These are phyloP conservation scores for Phylloporus arenicola DNA, from an alignment of 768 basidiomycete species.

Conservation along the genomic window DNA sequence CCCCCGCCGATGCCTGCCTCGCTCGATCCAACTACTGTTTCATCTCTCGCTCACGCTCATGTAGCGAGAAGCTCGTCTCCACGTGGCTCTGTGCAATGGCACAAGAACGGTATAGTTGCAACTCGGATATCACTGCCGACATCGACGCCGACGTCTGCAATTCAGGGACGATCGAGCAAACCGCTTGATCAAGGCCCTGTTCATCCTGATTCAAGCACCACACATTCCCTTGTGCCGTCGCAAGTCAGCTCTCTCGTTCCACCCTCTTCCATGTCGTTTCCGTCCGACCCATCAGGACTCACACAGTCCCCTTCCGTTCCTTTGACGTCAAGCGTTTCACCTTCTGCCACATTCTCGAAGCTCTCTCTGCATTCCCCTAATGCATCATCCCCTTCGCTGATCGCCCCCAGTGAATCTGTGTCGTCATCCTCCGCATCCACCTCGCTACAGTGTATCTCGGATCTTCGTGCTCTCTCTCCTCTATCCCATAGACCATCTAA, in stretches of 20 bases:
- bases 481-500: constrained; percentile 20
- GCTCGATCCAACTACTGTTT: constrained; percentile 37
- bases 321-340: constrained; percentile 30
- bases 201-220: not conserved
- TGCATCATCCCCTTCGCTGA: constrained; percentile 11
- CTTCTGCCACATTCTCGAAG: constrained; percentile 47
- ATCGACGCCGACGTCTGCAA: constrained; percentile 1
- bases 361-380: constrained; percentile 43
- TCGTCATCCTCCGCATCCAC: not conserved
- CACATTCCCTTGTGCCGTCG: not conserved
- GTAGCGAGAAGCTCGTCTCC: constrained; percentile 17
- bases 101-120: constrained; percentile 11
- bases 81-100: constrained; percentile 11
- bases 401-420: constrained; percentile 6
- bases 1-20: constrained; percentile 47
- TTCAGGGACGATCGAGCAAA: constrained; percentile 5
- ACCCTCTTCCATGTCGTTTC: constrained; percentile 1
- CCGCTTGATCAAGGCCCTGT: not conserved
- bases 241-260: not conserved
- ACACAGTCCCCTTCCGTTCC: not conserved
- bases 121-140: constrained; percentile 10
- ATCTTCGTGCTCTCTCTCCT: constrained; percentile 9
- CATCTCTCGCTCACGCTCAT: constrained; percentile 24
- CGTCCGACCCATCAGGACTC: not conserved
- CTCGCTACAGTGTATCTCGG: not conserved